Evolutionary conservation across 805 yeast genomes (phyloP).

Genomic region (Monosporozyma servazzii): DNA sequence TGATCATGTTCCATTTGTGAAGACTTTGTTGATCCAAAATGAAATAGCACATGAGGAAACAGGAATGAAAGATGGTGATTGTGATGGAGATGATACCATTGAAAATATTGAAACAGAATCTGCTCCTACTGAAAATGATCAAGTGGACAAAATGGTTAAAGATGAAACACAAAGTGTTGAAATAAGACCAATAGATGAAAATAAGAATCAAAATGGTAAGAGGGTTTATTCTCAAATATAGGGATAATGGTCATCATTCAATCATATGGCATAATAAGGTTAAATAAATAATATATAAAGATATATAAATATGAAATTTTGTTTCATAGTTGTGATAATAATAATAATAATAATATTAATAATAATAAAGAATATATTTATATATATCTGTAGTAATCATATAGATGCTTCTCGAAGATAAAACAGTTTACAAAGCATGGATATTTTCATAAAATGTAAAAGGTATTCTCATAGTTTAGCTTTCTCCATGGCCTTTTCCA

Average conservation of each 20-base stretch:
- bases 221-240: neutral
- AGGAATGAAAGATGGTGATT: neutral
- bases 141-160: neutral
- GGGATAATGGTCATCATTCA: neutral
- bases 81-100: neutral
- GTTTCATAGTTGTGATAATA: neutral
- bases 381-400: no score
- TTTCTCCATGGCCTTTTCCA: conserved; percentile 2
- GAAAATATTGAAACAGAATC: neutral
- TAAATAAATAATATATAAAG: neutral
- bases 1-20: conserved; percentile 23
- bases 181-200: neutral
- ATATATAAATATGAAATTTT: neutral
- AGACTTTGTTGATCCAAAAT: conserved; percentile 10
- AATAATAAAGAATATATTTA: neutral
- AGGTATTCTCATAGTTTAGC: neutral
- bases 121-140: neutral
- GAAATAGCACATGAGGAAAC: neutral
- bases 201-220: neutral
- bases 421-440: no score
- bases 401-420: no score
- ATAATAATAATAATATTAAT: neutral
- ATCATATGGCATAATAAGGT: neutral
- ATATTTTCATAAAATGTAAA: no score
- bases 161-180: neutral